Conservation (phyloP, 2,329 filamentous ascomycete genomes). For the Ambrosiella beaveri region DNA sequence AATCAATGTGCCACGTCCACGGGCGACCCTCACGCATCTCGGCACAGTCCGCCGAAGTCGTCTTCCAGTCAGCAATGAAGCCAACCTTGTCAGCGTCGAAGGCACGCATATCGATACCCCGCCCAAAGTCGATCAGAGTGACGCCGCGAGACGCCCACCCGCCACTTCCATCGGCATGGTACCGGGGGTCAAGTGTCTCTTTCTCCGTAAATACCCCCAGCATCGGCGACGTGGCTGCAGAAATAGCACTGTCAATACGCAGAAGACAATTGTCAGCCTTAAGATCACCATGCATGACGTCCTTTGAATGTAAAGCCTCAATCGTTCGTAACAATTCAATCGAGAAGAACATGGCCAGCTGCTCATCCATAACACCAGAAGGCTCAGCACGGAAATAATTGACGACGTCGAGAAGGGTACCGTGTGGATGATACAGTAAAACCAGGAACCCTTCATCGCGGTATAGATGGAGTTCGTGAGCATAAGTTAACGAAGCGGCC, state of each 20-base stretch:
- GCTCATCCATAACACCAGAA: slow-evolving; percentile 69
- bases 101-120: slow-evolving; percentile 79
- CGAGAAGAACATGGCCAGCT: slow-evolving; percentile 85
- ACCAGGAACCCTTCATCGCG: slow-evolving; percentile 78
- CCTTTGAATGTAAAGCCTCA: slow-evolving; percentile 65
- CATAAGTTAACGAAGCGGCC: slow-evolving; percentile 60
- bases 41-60: slow-evolving; percentile 68
- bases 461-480: slow-evolving; percentile 84
- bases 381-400: slow-evolving; percentile 64
- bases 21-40: slow-evolving; percentile 89
- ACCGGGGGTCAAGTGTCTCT: slow-evolving; percentile 39
- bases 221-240: slow-evolving; percentile 16
- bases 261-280: slow-evolving; percentile 93
- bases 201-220: neutral
- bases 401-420: slow-evolving; percentile 85
- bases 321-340: slow-evolving; percentile 81
- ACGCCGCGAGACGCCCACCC: slow-evolving; percentile 73
- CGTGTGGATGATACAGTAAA: slow-evolving; percentile 73
- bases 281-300: slow-evolving; percentile 78
- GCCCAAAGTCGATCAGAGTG: slow-evolving; percentile 83
- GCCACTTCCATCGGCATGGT: slow-evolving; percentile 52
- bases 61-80: slow-evolving; percentile 95
- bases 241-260: slow-evolving; percentile 44
- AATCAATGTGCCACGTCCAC: slow-evolving; percentile 97
- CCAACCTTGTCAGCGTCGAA: slow-evolving; percentile 56